Evolutionary conservation across 805 yeast species (phyloP), one percentile per base, ranked within the genome.

Genomic region (Cephaloascus albidus): DNA sequence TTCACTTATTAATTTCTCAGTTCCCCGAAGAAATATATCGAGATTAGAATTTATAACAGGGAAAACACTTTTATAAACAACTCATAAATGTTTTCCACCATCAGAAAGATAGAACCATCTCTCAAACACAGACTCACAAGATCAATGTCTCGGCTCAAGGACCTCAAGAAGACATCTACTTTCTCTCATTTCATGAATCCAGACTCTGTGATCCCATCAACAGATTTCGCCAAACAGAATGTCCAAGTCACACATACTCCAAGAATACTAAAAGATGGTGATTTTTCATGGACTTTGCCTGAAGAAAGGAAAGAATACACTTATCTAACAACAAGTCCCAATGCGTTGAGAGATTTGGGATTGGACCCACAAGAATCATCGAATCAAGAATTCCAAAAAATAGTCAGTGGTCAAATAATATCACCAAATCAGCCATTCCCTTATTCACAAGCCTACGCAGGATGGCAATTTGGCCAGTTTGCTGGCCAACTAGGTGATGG

Each of bases 401-500:
- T 85, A 2, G 75, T 84, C 3, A 68, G 79, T 41, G 97, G 97
- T 1, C 64, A 74, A 32, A 49, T 59, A n/a, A 46, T 72, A 2
- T 50, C 58, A 30, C n/a, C n/a, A n/a, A 62, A 63, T 15, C 65
- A 68, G 4, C 71, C 83, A 1, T 76, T 76, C 47, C 97, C 98
- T 0, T 90, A 84, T 58, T 76, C 96, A 10, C 89, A 84, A 57
- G 85, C 90, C 0, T 90, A 90, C 58, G 96, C 97, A 2, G 98
- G 98, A 1, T 87, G 82, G 70, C 98, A 90, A 54, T 90, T 93
- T 65, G 97, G 98, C 3, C 77, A 76, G 46, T 90, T 90, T 76
- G 97, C 97, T 0, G 97, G 97, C 2, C 98, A 93, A 57, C 63
- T 90, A 44, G 98, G 98, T 4, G 98, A 90, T 57, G 98, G 98